Conservation (phyloP, 2,329 filamentous ascomycete genomes). For the Alternaria sp. region DNA sequence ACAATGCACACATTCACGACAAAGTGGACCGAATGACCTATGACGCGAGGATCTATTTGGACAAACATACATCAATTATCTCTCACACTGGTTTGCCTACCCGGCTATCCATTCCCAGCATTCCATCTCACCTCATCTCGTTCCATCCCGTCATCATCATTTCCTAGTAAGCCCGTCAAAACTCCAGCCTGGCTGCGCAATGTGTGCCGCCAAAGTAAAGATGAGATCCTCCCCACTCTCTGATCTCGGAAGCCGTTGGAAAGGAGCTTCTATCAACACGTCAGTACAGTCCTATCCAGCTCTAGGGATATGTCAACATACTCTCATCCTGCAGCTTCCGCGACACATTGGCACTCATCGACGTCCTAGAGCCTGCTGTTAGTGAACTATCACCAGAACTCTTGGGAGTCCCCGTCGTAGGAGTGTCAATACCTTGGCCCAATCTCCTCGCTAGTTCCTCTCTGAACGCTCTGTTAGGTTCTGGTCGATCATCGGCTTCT, state of each 20-base stretch:
- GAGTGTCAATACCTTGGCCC: neutral
- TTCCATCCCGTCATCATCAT: neutral
- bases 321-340: neutral
- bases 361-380: neutral
- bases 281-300: neutral
- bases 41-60: neutral
- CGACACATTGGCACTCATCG: constrained; percentile 1
- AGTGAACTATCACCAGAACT: neutral
- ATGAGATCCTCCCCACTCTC: neutral
- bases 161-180: neutral
- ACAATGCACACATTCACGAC: neutral
- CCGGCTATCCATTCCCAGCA: neutral
- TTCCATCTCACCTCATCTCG: neutral
- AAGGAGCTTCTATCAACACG: neutral
- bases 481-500: neutral
- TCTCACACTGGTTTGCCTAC: neutral
- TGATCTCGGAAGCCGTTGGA: neutral
- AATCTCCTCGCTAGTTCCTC: neutral
- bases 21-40: neutral
- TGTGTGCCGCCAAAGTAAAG: neutral
- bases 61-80: neutral
- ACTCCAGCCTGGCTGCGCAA: neutral
- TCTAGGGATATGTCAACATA: neutral
- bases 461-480: constrained; percentile 2
- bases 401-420: neutral